Conservation (phyloP, 192 early-diverging fungal genomes). For the Anaeromyces robustus region DNA sequence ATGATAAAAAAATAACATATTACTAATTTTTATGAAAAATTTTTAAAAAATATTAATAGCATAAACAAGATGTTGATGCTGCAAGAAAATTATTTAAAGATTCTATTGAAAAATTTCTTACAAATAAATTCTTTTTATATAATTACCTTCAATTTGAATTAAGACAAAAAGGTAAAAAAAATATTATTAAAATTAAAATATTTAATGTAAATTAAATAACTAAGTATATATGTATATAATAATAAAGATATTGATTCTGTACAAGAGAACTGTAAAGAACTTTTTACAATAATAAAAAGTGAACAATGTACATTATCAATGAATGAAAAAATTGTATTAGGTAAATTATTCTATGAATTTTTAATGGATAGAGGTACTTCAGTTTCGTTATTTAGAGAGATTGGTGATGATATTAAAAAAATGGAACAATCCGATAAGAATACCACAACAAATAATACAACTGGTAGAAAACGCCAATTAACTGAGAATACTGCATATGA, state of each 20-base stretch:
- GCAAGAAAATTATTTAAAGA: slow-evolving; percentile 27
- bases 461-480: background rate
- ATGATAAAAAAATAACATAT: too few species aligned
- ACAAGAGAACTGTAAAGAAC: background rate
- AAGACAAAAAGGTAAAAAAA: slow-evolving; percentile 23
- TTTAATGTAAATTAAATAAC: too few species aligned
- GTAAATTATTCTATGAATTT: background rate
- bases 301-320: background rate
- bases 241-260: background rate
- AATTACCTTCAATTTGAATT: slow-evolving; percentile 49
- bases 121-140: slow-evolving; percentile 35
- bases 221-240: too few species aligned
- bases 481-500: background rate
- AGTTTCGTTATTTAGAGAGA: background rate
- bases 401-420: background rate
- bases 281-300: background rate
- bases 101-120: slow-evolving; percentile 17
- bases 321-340: background rate
- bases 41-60: slow-evolving; percentile 23
- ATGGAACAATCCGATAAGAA: background rate
- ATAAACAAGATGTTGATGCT: slow-evolving; percentile 10
- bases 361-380: background rate
- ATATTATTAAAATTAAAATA: background rate
- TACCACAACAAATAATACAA: background rate
- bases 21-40: too few species aligned